Evolutionary conservation across 2,329 filamentous ascomycete species (phyloP), one percentile per base, ranked within the genome.

Genomic region (Arthrobotrys sinensis): DNA sequence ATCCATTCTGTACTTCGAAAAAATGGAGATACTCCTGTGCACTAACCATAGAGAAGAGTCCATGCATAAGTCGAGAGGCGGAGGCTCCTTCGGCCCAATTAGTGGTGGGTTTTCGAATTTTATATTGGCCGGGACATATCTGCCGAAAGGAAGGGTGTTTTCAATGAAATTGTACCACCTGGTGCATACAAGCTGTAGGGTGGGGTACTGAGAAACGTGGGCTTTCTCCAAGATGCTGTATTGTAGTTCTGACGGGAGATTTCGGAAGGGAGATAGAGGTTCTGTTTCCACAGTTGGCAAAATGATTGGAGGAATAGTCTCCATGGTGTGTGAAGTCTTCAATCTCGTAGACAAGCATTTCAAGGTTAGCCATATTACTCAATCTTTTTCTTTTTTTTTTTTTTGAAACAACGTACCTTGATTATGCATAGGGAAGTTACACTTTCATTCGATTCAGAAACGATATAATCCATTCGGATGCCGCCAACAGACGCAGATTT

Each of bases 81-180:
- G 36, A 43, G 19, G 10, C 11, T 40, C 52, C 36, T 24, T 38
- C 2, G 7, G 40, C 12, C 32, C 21, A 14, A 19, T 32, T 10
- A 4, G 2, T 7, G 21, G 21, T 11, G 6, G 21, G 4, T 34
- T 19, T n/a, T 38, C 21, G 45, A 34, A 36, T 32, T 19, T 14
- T 3, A 64, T 64, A 1, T 34, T 50, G 14, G 45, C 60, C 4
- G 60, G 60, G 4, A 50, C 32, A 40, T 64, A 64, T 38, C 60
- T 64, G 7, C 60, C 43, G n/a, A 48, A 19, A n/a, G 60, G 60
- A 48, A 64, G 60, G 11, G 4, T 38, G 43, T 64, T 48, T 11
- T 64, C 60, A 4, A 64, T 64, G 40, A 64, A 64, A n/a, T 21
- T 12, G 24, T 64, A 36, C 60, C 60, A 64, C 8, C 6, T 64